These are phyloP conservation scores for Atkinsonella hypoxylon DNA, from an alignment of 2,329 filamentous ascomycete genomes.

Conservation along the genomic window DNA sequence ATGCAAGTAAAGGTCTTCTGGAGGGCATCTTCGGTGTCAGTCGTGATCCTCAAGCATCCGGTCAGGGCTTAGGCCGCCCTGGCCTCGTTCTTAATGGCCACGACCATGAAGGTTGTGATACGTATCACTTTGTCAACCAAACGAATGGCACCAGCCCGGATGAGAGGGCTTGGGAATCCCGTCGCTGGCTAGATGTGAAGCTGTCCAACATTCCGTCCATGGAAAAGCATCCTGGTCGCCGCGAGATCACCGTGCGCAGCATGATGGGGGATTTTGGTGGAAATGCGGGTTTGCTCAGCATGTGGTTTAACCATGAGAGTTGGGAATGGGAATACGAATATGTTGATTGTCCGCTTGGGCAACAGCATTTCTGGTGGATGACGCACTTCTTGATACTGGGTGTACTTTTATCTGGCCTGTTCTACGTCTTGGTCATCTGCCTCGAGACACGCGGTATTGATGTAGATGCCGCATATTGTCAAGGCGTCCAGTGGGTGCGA, in stretches of 20 bases:
- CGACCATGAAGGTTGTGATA: constrained; percentile 90
- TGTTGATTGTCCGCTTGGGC: constrained; percentile 63
- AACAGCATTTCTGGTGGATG: constrained; percentile 90
- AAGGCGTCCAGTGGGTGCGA: constrained; percentile 10
- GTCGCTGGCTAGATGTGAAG: constrained; percentile 34
- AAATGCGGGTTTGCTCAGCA: constrained; percentile 75
- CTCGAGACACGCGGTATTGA: constrained; percentile 22
- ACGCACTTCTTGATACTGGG: constrained; percentile 63
- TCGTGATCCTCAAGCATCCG: constrained; percentile 45
- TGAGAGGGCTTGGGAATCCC: constrained; percentile 38
- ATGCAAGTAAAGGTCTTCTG: constrained; percentile 63
- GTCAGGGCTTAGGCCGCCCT: constrained; percentile 51
- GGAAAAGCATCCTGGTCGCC: constrained; percentile 47
- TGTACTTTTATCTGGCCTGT: constrained; percentile 20
- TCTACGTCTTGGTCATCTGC: constrained; percentile 13
- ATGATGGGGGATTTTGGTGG: constrained; percentile 99
- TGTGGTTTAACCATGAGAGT: constrained; percentile 68
- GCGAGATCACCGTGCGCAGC: constrained; percentile 86
- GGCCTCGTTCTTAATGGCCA: constrained; percentile 86
- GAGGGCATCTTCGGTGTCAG: constrained; percentile 75
- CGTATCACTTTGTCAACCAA: constrained; percentile 69
- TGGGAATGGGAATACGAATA: constrained; percentile 80
- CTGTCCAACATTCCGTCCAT: constrained; percentile 26
- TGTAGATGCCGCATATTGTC: constrained; percentile 18
- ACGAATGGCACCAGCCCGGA: constrained; percentile 27